Evolutionary conservation across 169 alveolate genomes (phyloP), one percentile per base, ranked within the genome.

Genomic region (Cryptosporidium sp.): DNA sequence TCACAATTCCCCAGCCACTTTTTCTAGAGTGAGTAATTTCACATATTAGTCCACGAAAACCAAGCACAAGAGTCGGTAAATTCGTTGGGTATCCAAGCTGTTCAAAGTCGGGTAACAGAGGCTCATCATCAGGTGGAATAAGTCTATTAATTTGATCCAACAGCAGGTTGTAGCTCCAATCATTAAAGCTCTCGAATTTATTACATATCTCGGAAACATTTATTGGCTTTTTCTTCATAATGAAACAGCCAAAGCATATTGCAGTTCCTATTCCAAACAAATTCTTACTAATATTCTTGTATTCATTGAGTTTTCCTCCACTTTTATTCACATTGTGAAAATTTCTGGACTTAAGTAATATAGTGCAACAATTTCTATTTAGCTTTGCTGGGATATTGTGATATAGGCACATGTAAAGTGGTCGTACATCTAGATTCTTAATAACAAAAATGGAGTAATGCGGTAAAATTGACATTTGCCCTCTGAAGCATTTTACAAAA

Each of bases 11-110:
- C 98, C 98, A 96, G 18, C 98, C 98, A 16, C 85, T 87, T 84
- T 91, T 91, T 21, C 97, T 92, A 59, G 94, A 95, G 91, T 96
- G 95, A 51, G 94, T 97, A 51, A 96, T 86, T 69, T 93, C 93
- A 37, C 97, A 96, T 26, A 96, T 86, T 23, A 94, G 95, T 73
- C 95, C 95, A 85, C 95, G 96, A 29, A 96, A 86, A 86, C 96
- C 97, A 50, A 96, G 73, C 33, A 96, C 98, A 45, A 96, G 93
- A 1, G 98, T 96, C 18, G 98, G 98, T 52, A 96, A 92, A 84
- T 94, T 92, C 43, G 94, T 97, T 1, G 98, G 98, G 55, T 94
- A 95, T 84, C 96, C 95, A 18, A 96, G 89, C 74, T 94, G 96
- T 50, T 93, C 93, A 39, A 93, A 89, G 65, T 96, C 98, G 7